Evolutionary conservation across 352 stramenopile genomes (phyloP), one percentile per base, ranked within the genome.

Genomic region (Phytophthora hybrid): DNA sequence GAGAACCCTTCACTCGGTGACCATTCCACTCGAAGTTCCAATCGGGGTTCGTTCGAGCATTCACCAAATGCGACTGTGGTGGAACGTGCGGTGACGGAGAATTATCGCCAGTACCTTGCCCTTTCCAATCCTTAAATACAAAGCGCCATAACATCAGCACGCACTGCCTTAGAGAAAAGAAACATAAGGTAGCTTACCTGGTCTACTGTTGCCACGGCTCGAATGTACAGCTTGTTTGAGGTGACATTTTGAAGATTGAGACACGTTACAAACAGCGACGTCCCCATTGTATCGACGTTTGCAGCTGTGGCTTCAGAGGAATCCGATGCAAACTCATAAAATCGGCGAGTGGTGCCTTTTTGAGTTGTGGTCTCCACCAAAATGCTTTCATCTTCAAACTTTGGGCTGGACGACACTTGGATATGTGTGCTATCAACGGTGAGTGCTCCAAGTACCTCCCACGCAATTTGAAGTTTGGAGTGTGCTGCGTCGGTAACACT

Each of bases 11-110:
- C 31, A 96, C 84, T 53, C 75, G 73, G 46, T 91, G 84, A 0
- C 85, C 89, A 67, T 94, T 95, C 81, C 78, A 94, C 26, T 85
- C 76, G 59, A 80, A 77, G 16, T 81, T 66, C 88, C 87, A 96
- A 26, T 75, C 41, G 0, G 76, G 63, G 49, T 96, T 95, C 19
- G 88, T 95, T 57, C 89, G 82, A 37, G 86, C 88, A 63, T 96
- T 96, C 39, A 96, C 89, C 14, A 93, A 66, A 68, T 96, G 89
- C 8, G 88, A 94, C 74, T 96, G 89, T 29, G 89, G 89, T 23
- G 81, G 83, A 41, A 93, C 81, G 9, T 69, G 72, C 14, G 89
- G 89, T n/a, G 85, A 90, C 37, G 85, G 84, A 23, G 57, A 60
- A 47, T 94, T 77, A 29, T 86, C 76, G 16, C 79, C 79, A 29